phyloP scores from a whole-genome alignment of 163 green algal species.

The Smithsoniella earleae region DNA sequence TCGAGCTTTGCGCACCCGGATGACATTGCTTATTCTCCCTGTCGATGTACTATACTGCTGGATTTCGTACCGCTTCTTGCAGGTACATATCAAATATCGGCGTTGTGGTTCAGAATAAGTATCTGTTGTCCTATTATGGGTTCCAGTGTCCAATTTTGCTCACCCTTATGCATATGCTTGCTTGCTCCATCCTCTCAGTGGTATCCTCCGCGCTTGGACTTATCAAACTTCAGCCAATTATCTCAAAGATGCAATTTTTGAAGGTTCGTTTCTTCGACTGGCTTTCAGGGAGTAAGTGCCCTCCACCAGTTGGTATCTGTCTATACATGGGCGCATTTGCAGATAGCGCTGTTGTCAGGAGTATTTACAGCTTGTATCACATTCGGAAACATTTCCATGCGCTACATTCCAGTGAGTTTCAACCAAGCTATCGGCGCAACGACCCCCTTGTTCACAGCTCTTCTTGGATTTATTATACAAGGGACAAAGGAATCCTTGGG shows the following conservation, averaged over 20 bases:
- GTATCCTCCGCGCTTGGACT: constrained; percentile 36
- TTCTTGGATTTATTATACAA: constrained; percentile 59
- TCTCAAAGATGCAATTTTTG: constrained; percentile 56
- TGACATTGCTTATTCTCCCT: too few species aligned
- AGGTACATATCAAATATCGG: constrained; percentile 90
- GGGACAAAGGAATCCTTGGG: constrained; percentile 31
- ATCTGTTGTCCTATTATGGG: constrained; percentile 67
- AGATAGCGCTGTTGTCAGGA: constrained; percentile 20
- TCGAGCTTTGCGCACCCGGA: too few species aligned
- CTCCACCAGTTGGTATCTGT: background rate
- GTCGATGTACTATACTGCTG: too few species aligned
- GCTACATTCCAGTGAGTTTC: constrained; percentile 88
- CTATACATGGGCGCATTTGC: constrained; percentile 4
- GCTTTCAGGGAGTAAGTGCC: background rate
- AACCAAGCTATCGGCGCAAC: constrained; percentile 85
- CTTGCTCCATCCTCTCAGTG: constrained; percentile 61
- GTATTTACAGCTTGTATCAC: constrained; percentile 62
- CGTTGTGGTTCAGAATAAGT: constrained; percentile 92
- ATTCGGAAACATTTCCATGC: constrained; percentile 78
- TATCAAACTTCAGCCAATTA: constrained; percentile 55
- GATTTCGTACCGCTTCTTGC: too few species aligned
- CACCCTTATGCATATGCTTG: constrained; percentile 84
- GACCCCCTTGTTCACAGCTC: constrained; percentile 85
- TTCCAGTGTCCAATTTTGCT: constrained; percentile 81
- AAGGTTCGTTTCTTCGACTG: constrained; percentile 58